Evolutionary conservation across 805 yeast genomes (phyloP).

Genomic region (Ogataea ganodermae): DNA sequence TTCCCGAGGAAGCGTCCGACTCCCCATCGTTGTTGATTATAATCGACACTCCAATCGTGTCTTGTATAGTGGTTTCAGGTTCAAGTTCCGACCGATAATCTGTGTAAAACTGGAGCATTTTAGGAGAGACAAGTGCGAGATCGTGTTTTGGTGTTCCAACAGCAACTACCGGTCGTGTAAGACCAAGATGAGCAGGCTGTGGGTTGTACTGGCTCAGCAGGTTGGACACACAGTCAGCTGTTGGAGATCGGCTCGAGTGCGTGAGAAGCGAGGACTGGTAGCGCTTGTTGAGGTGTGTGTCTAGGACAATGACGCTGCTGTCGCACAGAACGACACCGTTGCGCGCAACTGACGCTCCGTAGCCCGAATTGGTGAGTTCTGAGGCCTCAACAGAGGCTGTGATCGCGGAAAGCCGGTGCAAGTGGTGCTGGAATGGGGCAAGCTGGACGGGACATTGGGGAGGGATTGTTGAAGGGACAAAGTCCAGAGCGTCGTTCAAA

Average conservation of each 20-base stretch:
- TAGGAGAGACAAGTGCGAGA: conserved; percentile 7
- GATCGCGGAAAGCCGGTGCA: conserved; percentile 10
- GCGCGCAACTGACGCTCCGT: conserved; percentile 45
- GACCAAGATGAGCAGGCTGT: conserved; percentile 17
- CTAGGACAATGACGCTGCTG: conserved; percentile 37
- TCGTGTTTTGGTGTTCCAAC: conserved; percentile 16
- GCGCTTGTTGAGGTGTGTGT: conserved; percentile 15
- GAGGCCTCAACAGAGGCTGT: conserved; percentile 35
- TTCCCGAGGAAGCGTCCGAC: background rate
- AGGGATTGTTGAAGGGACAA: background rate
- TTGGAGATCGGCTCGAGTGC: conserved; percentile 33
- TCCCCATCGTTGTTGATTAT: no score
- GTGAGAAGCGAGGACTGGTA: conserved; percentile 21
- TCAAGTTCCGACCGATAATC: conserved; percentile 8
- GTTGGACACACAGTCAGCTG: conserved; percentile 27
- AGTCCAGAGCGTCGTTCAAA: background rate
- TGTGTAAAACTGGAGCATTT: conserved; percentile 16
- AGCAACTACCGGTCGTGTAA: conserved; percentile 38
- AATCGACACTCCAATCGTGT: conserved; percentile 48
- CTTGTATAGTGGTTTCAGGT: conserved; percentile 32
- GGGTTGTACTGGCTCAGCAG: conserved; percentile 30
- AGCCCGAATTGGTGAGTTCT: conserved; percentile 50
- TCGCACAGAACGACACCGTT: conserved; percentile 48
- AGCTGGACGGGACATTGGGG: background rate
- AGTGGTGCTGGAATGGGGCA: background rate